Conservation (phyloP, 306 rosid genomes). For the Fagus sylvatica region DNA sequence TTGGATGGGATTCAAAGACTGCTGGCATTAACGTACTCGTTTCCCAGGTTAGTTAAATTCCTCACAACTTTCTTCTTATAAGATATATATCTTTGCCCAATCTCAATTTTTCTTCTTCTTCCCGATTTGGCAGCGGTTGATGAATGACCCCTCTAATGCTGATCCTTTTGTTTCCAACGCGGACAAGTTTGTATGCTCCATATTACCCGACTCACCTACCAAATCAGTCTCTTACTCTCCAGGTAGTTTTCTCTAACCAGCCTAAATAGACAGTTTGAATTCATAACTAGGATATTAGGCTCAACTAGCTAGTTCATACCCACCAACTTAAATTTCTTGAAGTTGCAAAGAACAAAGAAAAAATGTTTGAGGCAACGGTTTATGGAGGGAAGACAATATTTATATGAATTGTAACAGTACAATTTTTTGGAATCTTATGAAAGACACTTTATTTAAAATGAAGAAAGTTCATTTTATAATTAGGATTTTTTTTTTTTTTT, state of each 20-base stretch:
- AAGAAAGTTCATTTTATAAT: too few species aligned
- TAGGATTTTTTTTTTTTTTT: too few species aligned
- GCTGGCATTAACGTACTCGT: conserved; percentile 58
- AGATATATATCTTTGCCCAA: neutral
- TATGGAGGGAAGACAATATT: too few species aligned
- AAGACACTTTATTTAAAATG: too few species aligned
- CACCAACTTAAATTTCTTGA: neutral
- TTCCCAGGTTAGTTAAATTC: conserved; percentile 32
- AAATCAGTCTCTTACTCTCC: conserved; percentile 33
- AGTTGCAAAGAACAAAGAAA: neutral
- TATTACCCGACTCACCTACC: conserved; percentile 40
- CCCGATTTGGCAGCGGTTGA: conserved; percentile 30
- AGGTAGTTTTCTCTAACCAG: conserved; percentile 27
- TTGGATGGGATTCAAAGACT: conserved; percentile 56
- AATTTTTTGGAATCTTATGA: too few species aligned
- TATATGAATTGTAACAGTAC: too few species aligned
- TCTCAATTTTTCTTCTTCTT: neutral
- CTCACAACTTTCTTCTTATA: neutral
- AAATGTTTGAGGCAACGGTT: too few species aligned
- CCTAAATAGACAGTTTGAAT: neutral
- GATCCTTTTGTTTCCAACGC: conserved; percentile 34
- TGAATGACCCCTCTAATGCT: conserved; percentile 21
- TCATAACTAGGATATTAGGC: neutral
- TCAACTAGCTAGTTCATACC: neutral
- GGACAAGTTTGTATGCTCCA: conserved; percentile 41